Percentiles rank a stretch among this genome's conserved stretches.
Evolutionary conservation across 495 filamentous ascomycete genomes (phyloP).

Genomic region (Physcia stellaris): DNA sequence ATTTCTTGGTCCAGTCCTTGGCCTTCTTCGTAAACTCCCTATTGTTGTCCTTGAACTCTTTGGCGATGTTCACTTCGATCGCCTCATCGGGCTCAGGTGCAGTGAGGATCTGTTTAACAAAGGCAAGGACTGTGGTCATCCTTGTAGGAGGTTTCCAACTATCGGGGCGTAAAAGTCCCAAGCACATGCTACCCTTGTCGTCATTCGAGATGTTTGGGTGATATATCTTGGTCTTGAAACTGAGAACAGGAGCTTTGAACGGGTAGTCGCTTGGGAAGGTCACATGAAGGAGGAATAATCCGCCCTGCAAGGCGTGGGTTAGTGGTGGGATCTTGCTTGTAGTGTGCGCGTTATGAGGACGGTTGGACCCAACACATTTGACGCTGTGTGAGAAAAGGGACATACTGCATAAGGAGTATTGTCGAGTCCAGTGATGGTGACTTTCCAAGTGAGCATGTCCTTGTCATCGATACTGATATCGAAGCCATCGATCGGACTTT

Average conservation of each 20-base stretch:
- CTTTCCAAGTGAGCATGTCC: conserved; percentile 78
- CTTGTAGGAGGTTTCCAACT: conserved; percentile 89
- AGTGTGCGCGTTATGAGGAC: not conserved
- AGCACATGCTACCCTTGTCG: conserved; percentile 79
- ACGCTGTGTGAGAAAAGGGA: not conserved
- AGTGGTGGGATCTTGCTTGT: conserved; percentile 7
- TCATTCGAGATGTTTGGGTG: conserved; percentile 98
- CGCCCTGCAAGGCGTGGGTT: conserved; percentile 37
- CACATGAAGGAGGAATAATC: conserved; percentile 64
- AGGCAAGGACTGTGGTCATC: conserved; percentile 63
- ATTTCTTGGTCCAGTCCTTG: conserved; percentile 64
- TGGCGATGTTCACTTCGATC: conserved; percentile 74
- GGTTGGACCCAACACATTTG: not conserved
- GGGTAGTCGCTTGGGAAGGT: conserved; percentile 77
- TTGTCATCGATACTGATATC: conserved; percentile 46
- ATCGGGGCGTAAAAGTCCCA: conserved; percentile 73
- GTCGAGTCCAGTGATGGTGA: conserved; percentile 61
- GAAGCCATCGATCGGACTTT: conserved; percentile 51
- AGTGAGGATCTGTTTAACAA: conserved; percentile 59
- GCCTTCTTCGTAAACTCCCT: conserved; percentile 73
- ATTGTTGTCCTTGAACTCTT: conserved; percentile 64
- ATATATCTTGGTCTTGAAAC: conserved; percentile 91
- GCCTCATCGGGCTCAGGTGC: conserved; percentile 94
- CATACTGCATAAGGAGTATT: conserved; percentile 58
- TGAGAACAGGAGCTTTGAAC: conserved; percentile 80